Evolutionary conservation across 257 asterid species (phyloP).

Genomic region (Salvia splendens): DNA sequence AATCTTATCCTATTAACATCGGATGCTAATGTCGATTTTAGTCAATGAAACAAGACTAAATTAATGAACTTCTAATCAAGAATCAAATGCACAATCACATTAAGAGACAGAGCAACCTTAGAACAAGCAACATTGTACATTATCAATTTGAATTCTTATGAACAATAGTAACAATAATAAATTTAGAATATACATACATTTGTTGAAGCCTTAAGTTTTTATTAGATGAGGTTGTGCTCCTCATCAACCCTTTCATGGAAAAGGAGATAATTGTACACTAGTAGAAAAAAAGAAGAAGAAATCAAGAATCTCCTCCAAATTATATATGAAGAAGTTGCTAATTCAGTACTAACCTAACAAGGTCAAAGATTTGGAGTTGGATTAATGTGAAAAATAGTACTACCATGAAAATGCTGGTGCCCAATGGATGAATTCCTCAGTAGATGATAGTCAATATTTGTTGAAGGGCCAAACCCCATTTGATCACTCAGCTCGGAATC

Average conservation of each 20-base stretch:
- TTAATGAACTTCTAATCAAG: background rate
- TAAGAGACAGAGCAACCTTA: background rate
- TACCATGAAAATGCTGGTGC: slow-evolving; percentile 35
- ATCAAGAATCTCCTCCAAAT: slow-evolving; percentile 17
- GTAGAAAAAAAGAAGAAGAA: background rate
- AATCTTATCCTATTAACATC: slow-evolving; percentile 15
- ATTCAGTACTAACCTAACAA: background rate
- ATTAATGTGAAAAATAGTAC: slow-evolving; percentile 49
- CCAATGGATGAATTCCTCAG: slow-evolving; percentile 4
- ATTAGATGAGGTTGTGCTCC: slow-evolving; percentile 4
- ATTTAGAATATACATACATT: slow-evolving; percentile 31
- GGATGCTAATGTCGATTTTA: slow-evolving; percentile 19
- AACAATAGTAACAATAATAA: slow-evolving; percentile 34
- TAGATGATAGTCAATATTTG: no score
- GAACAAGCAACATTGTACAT: slow-evolving; percentile 24
- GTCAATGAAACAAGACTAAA: background rate
- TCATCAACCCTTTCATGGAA: background rate
- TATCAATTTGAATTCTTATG: slow-evolving; percentile 20
- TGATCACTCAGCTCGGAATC: slow-evolving; percentile 38
- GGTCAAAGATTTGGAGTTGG: slow-evolving; percentile 30
- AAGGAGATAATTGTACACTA: slow-evolving; percentile 1
- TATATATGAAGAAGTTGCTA: slow-evolving; percentile 10
- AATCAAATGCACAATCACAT: background rate
- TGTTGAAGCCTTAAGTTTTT: background rate
- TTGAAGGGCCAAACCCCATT: slow-evolving; percentile 45